Percentiles rank a stretch among this genome's conserved stretches.
These are phyloP conservation scores for Boletus tomentosulus DNA, from an alignment of 768 basidiomycete species.

Conservation along the genomic window DNA sequence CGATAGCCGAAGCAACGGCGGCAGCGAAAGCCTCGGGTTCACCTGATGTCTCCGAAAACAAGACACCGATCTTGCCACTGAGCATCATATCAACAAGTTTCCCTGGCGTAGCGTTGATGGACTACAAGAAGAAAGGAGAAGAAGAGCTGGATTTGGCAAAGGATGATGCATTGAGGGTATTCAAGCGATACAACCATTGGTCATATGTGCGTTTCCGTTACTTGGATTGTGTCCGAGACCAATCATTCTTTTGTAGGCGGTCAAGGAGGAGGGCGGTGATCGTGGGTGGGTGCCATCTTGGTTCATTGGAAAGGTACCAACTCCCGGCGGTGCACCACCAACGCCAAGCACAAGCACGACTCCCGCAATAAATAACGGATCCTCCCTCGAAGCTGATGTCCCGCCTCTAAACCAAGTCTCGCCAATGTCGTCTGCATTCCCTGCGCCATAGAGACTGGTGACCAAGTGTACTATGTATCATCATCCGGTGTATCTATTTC, in stretches of 20 bases:
- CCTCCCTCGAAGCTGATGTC: slow-evolving; percentile 37
- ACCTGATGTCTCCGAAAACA: slow-evolving; percentile 37
- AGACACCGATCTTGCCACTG: slow-evolving; percentile 81
- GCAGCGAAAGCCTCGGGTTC: slow-evolving; percentile 47
- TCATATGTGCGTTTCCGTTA: slow-evolving; percentile 61
- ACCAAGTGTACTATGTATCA: slow-evolving; percentile 8
- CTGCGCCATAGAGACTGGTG: slow-evolving; percentile 28
- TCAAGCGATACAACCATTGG: slow-evolving; percentile 99
- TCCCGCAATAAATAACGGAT: slow-evolving; percentile 27
- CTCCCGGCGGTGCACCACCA: slow-evolving; percentile 39
- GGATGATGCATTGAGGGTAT: slow-evolving; percentile 85
- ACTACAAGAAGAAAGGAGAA: slow-evolving; percentile 89
- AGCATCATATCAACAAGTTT: slow-evolving; percentile 97
- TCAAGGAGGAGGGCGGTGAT: slow-evolving; percentile 90
- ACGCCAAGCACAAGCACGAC: slow-evolving; percentile 48
- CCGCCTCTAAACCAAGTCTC: slow-evolving; percentile 51
- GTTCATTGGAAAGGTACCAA: slow-evolving; percentile 87
- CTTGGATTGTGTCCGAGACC: background rate
- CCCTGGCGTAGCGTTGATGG: slow-evolving; percentile 94
- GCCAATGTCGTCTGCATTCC: slow-evolving; percentile 84
- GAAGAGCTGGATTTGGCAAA: slow-evolving; percentile 89
- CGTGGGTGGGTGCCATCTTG: slow-evolving; percentile 98
- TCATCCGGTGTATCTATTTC: slow-evolving; percentile 22
- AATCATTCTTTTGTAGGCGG: slow-evolving; percentile 52
- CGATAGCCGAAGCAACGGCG: slow-evolving; percentile 78